phyloP scores from a whole-genome alignment of 441 rosid genomes.

The Populus hybrid region DNA sequence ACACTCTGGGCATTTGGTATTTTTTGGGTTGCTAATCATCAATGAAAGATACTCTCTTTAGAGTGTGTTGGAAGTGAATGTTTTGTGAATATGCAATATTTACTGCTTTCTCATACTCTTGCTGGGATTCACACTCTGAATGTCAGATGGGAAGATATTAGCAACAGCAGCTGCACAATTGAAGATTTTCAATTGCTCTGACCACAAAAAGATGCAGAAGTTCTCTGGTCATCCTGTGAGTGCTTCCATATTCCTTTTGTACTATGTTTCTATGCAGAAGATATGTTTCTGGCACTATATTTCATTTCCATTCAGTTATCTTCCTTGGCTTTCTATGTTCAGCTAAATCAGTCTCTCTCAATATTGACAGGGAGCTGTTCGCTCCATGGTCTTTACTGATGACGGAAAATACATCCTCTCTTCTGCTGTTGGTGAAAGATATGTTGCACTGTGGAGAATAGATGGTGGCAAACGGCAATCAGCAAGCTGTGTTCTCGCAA shows the following conservation, averaged over 20 bases:
- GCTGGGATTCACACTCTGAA: slow-evolving; percentile 11
- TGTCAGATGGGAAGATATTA: slow-evolving; percentile 73
- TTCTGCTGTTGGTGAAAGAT: slow-evolving; percentile 78
- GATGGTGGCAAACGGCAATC: slow-evolving; percentile 75
- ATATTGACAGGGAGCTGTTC: slow-evolving; percentile 71
- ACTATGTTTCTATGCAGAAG: neutral
- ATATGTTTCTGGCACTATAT: neutral
- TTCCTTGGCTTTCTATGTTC: slow-evolving; percentile 5
- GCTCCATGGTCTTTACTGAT: slow-evolving; percentile 68
- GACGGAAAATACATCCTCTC: slow-evolving; percentile 79
- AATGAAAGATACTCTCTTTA: neutral
- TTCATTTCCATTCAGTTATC: slow-evolving; percentile 6
- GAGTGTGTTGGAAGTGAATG: neutral
- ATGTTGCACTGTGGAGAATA: slow-evolving; percentile 74
- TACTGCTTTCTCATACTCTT: slow-evolving; percentile 14
- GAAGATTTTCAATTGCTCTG: slow-evolving; percentile 65
- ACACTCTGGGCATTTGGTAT: neutral
- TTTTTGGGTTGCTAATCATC: neutral
- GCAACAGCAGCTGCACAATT: slow-evolving; percentile 84
- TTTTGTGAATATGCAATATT: neutral
- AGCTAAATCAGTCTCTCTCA: slow-evolving; percentile 11
- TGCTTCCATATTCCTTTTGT: slow-evolving; percentile 17
- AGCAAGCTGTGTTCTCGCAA: slow-evolving; percentile 85
- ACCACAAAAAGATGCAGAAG: slow-evolving; percentile 79
- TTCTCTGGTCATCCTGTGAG: slow-evolving; percentile 99